phyloP scores from a whole-genome alignment of 306 rosid species.

The Heteromeles arbutifolia region DNA sequence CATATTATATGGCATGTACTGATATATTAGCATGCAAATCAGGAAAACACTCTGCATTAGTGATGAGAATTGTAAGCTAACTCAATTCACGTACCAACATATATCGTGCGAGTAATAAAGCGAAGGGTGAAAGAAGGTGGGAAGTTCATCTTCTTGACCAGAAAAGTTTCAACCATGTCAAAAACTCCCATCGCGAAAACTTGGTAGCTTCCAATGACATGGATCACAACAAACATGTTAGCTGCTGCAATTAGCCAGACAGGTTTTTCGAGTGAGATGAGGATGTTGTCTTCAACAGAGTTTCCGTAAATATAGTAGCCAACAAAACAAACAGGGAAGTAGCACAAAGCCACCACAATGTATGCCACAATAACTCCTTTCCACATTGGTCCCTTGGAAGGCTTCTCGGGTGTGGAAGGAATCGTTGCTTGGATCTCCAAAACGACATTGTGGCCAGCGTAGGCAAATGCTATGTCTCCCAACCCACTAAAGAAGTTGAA shows the following conservation, averaged over 20 bases:
- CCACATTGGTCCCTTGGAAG: conserved; percentile 92
- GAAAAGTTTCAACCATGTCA: conserved; percentile 65
- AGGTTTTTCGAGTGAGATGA: conserved; percentile 42
- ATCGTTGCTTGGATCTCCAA: conserved; percentile 90
- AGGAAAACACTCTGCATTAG: background rate
- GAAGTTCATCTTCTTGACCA: conserved; percentile 44
- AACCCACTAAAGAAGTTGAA: conserved; percentile 56
- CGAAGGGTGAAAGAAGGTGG: conserved; percentile 52
- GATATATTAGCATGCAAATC: background rate
- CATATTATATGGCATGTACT: background rate
- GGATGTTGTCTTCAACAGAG: conserved; percentile 38
- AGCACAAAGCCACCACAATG: conserved; percentile 64
- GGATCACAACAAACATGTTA: conserved; percentile 64
- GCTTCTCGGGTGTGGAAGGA: conserved; percentile 66
- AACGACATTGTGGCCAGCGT: conserved; percentile 87
- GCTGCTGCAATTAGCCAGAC: conserved; percentile 68
- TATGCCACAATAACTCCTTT: conserved; percentile 65
- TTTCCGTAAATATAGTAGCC: conserved; percentile 64
- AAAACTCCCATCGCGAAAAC: conserved; percentile 76
- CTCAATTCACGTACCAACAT: conserved; percentile 44
- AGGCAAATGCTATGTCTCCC: conserved; percentile 81
- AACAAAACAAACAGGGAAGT: conserved; percentile 64
- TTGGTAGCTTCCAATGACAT: conserved; percentile 84
- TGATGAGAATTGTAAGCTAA: background rate
- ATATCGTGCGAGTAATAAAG: conserved; percentile 38